phyloP scores from a whole-genome alignment of 352 stramenopile species.

The Thalassiosira oceanica region DNA sequence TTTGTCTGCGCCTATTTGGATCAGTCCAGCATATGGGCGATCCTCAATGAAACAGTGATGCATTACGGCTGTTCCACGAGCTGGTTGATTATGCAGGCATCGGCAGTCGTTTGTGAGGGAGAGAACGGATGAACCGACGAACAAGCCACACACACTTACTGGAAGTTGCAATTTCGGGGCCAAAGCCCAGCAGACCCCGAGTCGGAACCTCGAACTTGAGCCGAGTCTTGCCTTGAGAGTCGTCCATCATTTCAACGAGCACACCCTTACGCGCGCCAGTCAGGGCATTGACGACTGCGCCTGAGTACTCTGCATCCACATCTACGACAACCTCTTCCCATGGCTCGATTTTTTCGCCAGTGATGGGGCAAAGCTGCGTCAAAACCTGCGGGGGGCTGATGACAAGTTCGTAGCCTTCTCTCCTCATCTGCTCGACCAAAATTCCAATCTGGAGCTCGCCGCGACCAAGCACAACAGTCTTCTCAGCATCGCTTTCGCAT shows the following conservation, averaged over 20 bases:
- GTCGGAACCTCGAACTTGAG: slow-evolving; percentile 95
- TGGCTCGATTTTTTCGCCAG: slow-evolving; percentile 79
- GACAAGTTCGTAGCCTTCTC: slow-evolving; percentile 97
- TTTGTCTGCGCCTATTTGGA: slow-evolving; percentile 62
- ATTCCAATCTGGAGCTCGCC: slow-evolving; percentile 98
- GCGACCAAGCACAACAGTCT: slow-evolving; percentile 93
- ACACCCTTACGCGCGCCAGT: slow-evolving; percentile 77
- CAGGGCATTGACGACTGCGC: slow-evolving; percentile 91
- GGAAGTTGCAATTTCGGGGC: slow-evolving; percentile 92
- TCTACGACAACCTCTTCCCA: slow-evolving; percentile 93
- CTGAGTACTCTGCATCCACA: slow-evolving; percentile 93
- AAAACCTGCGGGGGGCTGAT: slow-evolving; percentile 95
- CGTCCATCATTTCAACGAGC: slow-evolving; percentile 84
- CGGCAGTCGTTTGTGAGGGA: no score
- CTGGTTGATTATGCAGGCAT: no score
- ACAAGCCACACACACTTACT: no score
- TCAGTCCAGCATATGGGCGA: slow-evolving; percentile 79
- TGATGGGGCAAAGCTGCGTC: slow-evolving; percentile 86
- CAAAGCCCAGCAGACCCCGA: slow-evolving; percentile 95
- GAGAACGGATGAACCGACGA: no score
- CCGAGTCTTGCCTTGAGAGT: slow-evolving; percentile 81
- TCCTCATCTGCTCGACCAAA: slow-evolving; percentile 97
- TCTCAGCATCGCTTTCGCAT: slow-evolving; percentile 84
- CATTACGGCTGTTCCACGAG: slow-evolving; percentile 92
- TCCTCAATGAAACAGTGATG: slow-evolving; percentile 94